phyloP scores from a whole-genome alignment of 2,329 filamentous ascomycete genomes.

The Myotisia sp. region DNA sequence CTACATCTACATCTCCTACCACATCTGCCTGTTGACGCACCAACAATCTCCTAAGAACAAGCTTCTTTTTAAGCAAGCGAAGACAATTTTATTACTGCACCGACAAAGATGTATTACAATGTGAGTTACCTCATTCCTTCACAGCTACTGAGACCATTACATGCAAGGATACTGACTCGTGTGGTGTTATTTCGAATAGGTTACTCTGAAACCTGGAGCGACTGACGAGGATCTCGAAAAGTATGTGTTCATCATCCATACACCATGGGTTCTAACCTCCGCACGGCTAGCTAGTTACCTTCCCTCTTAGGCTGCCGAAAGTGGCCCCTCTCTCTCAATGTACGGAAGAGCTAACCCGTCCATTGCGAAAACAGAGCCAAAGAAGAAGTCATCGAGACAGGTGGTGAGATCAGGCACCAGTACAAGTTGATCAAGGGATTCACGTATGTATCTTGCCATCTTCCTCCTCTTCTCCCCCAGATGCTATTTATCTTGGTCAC shows the following conservation, averaged over 20 bases:
- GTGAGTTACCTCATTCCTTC: not conserved
- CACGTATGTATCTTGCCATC: slow-evolving; percentile 51
- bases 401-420: slow-evolving; percentile 71
- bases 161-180: too few species aligned
- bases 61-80: too few species aligned
- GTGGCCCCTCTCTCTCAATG: slow-evolving; percentile 1
- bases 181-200: slow-evolving; percentile 34
- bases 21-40: too few species aligned
- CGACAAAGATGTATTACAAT: slow-evolving; percentile 5
- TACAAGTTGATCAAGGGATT: slow-evolving; percentile 86
- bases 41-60: too few species aligned
- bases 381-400: slow-evolving; percentile 57
- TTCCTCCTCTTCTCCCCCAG: not conserved
- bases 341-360: slow-evolving; percentile 10
- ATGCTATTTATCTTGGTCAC: not conserved
- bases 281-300: too few species aligned
- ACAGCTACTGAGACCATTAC: not conserved
- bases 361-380: slow-evolving; percentile 47
- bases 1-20: too few species aligned
- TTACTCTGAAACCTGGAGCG: slow-evolving; percentile 63
- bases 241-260: slow-evolving; percentile 32
- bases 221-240: slow-evolving; percentile 51
- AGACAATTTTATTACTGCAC: too few species aligned
- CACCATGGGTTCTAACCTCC: not conserved
- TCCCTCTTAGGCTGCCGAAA: not conserved